phyloP scores from a whole-genome alignment of 441 rosid species.

The Adansonia grandidieri region DNA sequence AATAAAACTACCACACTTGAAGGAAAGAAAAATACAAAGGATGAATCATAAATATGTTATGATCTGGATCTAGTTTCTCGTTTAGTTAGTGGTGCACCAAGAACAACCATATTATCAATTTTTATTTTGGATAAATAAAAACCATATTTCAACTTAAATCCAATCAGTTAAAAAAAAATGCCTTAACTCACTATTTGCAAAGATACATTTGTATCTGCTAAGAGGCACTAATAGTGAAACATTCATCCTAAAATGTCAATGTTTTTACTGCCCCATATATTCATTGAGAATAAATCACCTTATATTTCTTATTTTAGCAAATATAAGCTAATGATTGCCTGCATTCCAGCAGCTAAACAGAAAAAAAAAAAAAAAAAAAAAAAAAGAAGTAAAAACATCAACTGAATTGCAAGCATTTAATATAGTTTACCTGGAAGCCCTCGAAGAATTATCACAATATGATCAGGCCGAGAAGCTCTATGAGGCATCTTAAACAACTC shows the following conservation, averaged over 20 bases:
- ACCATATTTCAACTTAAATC: too few species aligned
- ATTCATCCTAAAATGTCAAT: not conserved
- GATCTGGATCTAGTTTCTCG: not conserved
- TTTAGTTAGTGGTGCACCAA: not conserved
- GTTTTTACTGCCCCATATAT: not conserved
- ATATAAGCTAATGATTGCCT: too few species aligned
- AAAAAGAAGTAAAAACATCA: not conserved
- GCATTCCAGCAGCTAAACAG: not conserved
- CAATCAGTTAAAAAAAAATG: not conserved
- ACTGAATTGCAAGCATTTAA: not conserved
- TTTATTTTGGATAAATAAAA: not conserved
- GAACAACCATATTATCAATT: not conserved
- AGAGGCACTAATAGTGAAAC: not conserved
- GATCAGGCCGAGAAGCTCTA: slow-evolving; percentile 72
- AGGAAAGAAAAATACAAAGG: not conserved
- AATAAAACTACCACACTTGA: not conserved
- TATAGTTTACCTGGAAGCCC: slow-evolving; percentile 76
- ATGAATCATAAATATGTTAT: not conserved
- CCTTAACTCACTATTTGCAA: not conserved
- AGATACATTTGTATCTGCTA: slow-evolving; percentile 11
- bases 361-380: not conserved
- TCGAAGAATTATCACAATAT: slow-evolving; percentile 79
- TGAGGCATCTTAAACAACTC: slow-evolving; percentile 69
- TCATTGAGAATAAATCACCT: not conserved
- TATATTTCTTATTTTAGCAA: not conserved